Conservation (phyloP, 768 basidiomycete species). For the Naematelia encephala region DNA sequence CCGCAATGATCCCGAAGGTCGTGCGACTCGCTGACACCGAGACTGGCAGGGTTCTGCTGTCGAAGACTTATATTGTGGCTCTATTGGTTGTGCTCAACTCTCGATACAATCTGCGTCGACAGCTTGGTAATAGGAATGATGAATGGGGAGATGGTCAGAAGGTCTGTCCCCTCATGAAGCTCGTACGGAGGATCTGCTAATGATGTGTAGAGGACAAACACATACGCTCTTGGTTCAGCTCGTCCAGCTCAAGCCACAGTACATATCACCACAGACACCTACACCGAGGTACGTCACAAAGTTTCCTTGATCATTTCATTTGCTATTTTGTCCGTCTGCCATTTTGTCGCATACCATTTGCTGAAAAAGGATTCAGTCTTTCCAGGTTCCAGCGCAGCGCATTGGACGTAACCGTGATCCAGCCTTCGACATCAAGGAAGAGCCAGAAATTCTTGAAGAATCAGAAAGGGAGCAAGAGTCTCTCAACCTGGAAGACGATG, state of each 20-base stretch:
- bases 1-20: neutral
- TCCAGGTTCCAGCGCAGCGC: neutral
- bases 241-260: constrained; percentile 17
- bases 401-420: neutral
- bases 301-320: neutral
- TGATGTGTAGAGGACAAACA: constrained; percentile 16
- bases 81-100: constrained; percentile 16
- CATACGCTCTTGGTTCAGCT: constrained; percentile 7
- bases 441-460: no score
- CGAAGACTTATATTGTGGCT: constrained; percentile 17
- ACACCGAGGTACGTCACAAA: constrained; percentile 13
- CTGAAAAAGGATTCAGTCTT: neutral
- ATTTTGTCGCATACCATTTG: neutral
- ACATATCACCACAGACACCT: constrained; percentile 18
- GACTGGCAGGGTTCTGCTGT: constrained; percentile 9
- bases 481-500: neutral
- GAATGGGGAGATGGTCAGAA: neutral
- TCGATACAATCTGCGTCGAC: constrained; percentile 9
- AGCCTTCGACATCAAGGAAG: constrained; percentile 4
- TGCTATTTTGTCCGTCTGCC: neutral
- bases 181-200: neutral
- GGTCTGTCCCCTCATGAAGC: neutral
- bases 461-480: neutral
- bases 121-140: neutral
- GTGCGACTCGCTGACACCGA: neutral